Percentiles rank a stretch among this genome's conserved stretches.
Conservation (phyloP, 2,329 filamentous ascomycete genomes). For the Epichloe bromicola region DNA sequence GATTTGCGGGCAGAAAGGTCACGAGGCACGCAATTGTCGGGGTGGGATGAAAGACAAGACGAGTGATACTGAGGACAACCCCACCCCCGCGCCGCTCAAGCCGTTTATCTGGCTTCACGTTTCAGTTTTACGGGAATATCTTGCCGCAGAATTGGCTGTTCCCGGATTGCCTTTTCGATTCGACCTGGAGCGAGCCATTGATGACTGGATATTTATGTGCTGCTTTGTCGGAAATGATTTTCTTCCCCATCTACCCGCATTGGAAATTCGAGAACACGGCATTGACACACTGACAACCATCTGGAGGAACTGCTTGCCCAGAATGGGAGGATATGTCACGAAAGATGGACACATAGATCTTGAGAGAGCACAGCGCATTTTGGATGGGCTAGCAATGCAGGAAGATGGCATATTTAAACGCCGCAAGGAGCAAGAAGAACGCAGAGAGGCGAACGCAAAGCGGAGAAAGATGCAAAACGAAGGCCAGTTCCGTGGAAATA, state of each 20-base stretch:
- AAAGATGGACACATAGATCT: slow-evolving; percentile 90
- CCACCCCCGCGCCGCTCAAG: slow-evolving; percentile 57
- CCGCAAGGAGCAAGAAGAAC: slow-evolving; percentile 74
- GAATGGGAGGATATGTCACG: slow-evolving; percentile 92
- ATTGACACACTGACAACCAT: slow-evolving; percentile 96
- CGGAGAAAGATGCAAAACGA: slow-evolving; percentile 61
- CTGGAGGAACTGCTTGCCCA: slow-evolving; percentile 82
- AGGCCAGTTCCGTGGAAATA: slow-evolving; percentile 15
- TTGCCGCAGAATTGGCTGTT: slow-evolving; percentile 78
- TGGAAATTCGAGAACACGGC: slow-evolving; percentile 93
- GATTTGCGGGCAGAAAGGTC: slow-evolving; percentile 83
- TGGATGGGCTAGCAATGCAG: slow-evolving; percentile 78
- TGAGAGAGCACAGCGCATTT: slow-evolving; percentile 71
- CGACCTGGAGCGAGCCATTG: slow-evolving; percentile 84
- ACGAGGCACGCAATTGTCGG: slow-evolving; percentile 75
- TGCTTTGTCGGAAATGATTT: slow-evolving; percentile 99
- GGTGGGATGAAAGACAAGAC: slow-evolving; percentile 67
- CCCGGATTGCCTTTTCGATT: slow-evolving; percentile 75
- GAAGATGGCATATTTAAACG: slow-evolving; percentile 89
- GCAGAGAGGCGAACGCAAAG: slow-evolving; percentile 66
- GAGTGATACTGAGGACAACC: slow-evolving; percentile 72
- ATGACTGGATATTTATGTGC: slow-evolving; percentile 99
- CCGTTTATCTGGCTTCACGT: slow-evolving; percentile 99
- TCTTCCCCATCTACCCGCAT: slow-evolving; percentile 86
- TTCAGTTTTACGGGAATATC: slow-evolving; percentile 78